These are phyloP conservation scores for Xylariaceae sp. DNA, from an alignment of 2,329 filamentous ascomycete species.

Conservation along the genomic window DNA sequence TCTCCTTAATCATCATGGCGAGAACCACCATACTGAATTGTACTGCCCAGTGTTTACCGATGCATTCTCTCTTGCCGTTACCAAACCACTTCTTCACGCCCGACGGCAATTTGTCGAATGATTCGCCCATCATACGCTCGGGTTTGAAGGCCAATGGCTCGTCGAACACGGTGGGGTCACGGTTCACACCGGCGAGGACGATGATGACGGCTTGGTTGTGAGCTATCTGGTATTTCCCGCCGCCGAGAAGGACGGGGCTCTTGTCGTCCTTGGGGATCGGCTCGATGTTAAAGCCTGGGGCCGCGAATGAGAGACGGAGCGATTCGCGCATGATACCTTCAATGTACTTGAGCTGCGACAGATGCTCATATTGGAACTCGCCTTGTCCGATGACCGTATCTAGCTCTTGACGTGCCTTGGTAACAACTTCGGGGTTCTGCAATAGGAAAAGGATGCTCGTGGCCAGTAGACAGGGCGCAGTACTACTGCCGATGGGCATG, in stretches of 20 bases:
- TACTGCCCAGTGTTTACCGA: constrained; percentile 58
- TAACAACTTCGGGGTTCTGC: constrained; percentile 55
- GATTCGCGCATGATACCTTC: constrained; percentile 61
- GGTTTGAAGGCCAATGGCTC: constrained; percentile 53
- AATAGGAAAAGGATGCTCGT: constrained; percentile 57
- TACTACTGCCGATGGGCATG: constrained; percentile 66
- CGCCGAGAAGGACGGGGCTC: constrained; percentile 52
- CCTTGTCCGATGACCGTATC: constrained; percentile 56
- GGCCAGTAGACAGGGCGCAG: constrained; percentile 53
- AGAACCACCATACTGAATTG: constrained; percentile 51
- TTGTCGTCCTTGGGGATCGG: constrained; percentile 48
- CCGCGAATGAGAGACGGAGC: constrained; percentile 59
- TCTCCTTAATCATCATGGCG: constrained; percentile 50
- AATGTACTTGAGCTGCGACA: constrained; percentile 58
- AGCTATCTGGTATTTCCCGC: constrained; percentile 56
- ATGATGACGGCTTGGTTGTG: constrained; percentile 57
- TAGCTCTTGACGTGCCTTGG: constrained; percentile 58
- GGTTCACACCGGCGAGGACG: constrained; percentile 56
- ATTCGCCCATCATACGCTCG: constrained; percentile 55
- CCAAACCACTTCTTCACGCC: constrained; percentile 58
- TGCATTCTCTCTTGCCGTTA: constrained; percentile 58
- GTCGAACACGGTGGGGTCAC: constrained; percentile 55
- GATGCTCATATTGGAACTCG: constrained; percentile 53
- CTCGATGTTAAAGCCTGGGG: constrained; percentile 62
- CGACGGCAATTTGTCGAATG: constrained; percentile 49